Base-by-base conservation (phyloP, 257 asterid genomes). In the Paulownia fortunei region DNA sequence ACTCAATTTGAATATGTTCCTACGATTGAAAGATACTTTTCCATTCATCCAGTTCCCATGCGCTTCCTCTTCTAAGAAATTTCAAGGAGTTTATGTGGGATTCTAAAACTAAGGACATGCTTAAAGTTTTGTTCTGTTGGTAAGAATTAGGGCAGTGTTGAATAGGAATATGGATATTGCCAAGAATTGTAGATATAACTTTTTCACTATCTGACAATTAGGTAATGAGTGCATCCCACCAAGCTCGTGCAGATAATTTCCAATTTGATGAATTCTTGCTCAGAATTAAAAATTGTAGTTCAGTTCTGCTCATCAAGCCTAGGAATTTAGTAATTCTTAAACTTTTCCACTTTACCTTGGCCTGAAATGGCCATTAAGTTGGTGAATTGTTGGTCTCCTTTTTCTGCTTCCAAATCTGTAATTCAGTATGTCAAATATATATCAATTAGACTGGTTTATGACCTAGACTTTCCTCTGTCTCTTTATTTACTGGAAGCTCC, bases 81-180 rank as follows among this genome's bases (percentile, higher is more conserved):
- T 49, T 12, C 60, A 37, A 59, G 46, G 41, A 42, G 7, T 4
- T 26, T 44, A 5, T 12, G 32, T 42, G 44, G 49, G 39, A 52
- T 23, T 12, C 34, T 72, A 68, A 63, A 55, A 62, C 46, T 42
- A 42, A 54, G 37, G 37, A 63, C 81, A 39, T 42, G 68, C 47
- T 55, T 8, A 16, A 37, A 68, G 51, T 46, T 62, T 58, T 44
- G 52, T 2, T 26, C 21, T 6, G 62, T 75, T 34, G 55, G 46
- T 47, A 8, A 2, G 36, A n/a, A 52, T 66, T n/a, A n/a, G 0
- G 10, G 39, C 5, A 27, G 46, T 41, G 32, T 47, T 32, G 3
- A 12, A 5, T 39, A 11, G 70, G 73, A 37, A 46, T 19, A 27
- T 46, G 36, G 24, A 24, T 56, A 42, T 61, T 55, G 13, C 36